phyloP scores from a whole-genome alignment of 2,329 filamentous ascomycete species.

The Triangularia verruculosa region DNA sequence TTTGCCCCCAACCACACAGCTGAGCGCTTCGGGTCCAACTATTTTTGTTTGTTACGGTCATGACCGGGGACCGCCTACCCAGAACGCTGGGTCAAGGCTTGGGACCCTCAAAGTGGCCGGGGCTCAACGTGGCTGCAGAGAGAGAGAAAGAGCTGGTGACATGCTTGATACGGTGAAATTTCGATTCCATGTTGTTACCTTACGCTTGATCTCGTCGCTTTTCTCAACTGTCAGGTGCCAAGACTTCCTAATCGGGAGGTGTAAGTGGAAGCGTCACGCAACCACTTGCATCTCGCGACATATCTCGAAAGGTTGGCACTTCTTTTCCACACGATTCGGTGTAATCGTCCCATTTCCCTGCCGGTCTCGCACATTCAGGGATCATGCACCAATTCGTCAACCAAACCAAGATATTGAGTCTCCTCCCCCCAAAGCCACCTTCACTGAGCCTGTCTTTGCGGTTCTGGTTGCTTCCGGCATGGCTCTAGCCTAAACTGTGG shows the following conservation, averaged over 20 bases:
- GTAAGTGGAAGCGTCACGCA: neutral
- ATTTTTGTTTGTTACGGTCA: constrained; percentile 14
- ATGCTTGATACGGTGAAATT: neutral
- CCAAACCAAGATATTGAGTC: neutral
- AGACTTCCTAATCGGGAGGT: neutral
- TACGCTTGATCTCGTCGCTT: neutral
- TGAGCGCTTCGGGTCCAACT: neutral
- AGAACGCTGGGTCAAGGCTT: constrained; percentile 11
- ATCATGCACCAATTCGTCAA: neutral
- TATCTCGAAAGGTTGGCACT: neutral
- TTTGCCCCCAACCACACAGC: neutral
- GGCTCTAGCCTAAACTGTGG: neutral
- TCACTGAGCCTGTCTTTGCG: neutral
- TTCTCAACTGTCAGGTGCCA: neutral
- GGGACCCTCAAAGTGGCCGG: neutral
- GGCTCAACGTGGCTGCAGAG: neutral
- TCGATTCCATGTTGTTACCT: neutral
- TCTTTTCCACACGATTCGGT: neutral
- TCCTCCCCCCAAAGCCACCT: neutral
- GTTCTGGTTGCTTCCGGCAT: neutral
- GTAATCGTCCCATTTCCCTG: neutral
- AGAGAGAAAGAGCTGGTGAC: neutral
- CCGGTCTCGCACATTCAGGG: too few relatives aligned
- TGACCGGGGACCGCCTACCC: too few relatives aligned
- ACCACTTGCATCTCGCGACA: neutral